phyloP scores from a whole-genome alignment of 2,329 filamentous ascomycete species.

The Talaromyces piceae region DNA sequence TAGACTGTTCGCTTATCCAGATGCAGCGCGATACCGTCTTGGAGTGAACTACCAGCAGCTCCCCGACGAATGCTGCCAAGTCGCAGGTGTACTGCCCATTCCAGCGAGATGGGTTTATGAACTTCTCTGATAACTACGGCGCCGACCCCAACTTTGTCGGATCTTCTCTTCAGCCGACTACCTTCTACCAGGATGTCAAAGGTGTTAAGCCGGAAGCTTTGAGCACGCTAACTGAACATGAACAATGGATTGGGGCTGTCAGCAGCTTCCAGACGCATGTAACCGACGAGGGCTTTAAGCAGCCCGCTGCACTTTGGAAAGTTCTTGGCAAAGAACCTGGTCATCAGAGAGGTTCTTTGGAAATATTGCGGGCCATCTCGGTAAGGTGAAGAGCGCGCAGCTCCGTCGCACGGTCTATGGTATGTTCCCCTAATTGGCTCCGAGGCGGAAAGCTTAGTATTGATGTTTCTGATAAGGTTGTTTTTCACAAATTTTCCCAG shows the following conservation, averaged over 20 bases:
- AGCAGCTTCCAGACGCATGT: conserved; percentile 16
- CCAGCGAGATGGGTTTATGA: conserved; percentile 33
- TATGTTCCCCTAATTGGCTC: too few relatives aligned
- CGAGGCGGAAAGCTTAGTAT: too few relatives aligned
- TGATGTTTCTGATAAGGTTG: too few relatives aligned
- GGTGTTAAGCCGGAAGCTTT: conserved; percentile 18
- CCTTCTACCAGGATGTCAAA: conserved; percentile 13
- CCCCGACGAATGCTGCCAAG: conserved; percentile 31
- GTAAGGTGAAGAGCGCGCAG: too few relatives aligned
- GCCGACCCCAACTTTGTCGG: conserved; percentile 50
- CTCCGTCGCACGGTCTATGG: too few relatives aligned
- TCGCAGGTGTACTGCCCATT: conserved; percentile 46
- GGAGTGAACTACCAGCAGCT: conserved; percentile 36
- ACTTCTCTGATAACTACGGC: conserved; percentile 48
- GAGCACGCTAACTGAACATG: conserved; percentile 16
- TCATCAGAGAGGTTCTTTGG: too few relatives aligned
- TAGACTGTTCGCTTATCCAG: conserved; percentile 54
- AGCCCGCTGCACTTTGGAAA: conserved; percentile 25
- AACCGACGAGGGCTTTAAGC: conserved; percentile 25
- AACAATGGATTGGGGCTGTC: conserved; percentile 24
- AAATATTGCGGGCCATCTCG: too few relatives aligned
- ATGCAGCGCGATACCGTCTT: conserved; percentile 39
- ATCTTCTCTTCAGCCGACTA: conserved; percentile 18
- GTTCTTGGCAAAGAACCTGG: conserved; percentile 24
- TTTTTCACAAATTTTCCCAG: too few relatives aligned